phyloP scores from a whole-genome alignment of 2,329 filamentous ascomycete species.

The Penicillium frequentans region DNA sequence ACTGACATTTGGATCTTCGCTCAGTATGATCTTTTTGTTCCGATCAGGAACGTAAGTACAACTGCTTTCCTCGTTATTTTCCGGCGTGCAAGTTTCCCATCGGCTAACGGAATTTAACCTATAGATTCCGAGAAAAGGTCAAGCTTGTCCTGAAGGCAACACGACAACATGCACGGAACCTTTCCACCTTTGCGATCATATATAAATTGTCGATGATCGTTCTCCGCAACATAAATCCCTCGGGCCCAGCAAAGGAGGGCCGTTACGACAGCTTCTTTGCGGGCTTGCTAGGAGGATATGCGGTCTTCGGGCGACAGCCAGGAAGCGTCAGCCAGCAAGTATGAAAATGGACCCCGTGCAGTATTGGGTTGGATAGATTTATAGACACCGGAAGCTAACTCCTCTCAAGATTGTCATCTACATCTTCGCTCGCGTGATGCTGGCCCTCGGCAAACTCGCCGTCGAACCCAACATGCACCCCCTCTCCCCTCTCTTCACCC shows the following conservation, averaged over 20 bases:
- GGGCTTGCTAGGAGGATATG: conserved; percentile 85
- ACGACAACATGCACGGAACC: conserved; percentile 83
- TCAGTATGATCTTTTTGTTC: conserved; percentile 93
- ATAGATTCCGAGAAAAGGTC: conserved; percentile 71
- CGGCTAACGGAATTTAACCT: conserved; percentile 9
- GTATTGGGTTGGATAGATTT: background rate
- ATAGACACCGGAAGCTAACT: conserved; percentile 5
- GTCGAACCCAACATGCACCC: conserved; percentile 60
- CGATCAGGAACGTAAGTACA: conserved; percentile 74
- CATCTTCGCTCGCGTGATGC: conserved; percentile 86
- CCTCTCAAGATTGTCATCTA: conserved; percentile 84
- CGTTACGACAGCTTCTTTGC: conserved; percentile 83
- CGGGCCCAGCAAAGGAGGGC: conserved; percentile 57
- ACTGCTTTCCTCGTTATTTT: conserved; percentile 18
- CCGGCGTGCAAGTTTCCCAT: conserved; percentile 1
- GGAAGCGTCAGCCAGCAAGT: conserved; percentile 78
- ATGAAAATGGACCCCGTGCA: conserved; percentile 3
- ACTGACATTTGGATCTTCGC: conserved; percentile 5
- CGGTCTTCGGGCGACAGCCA: conserved; percentile 82
- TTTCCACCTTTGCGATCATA: conserved; percentile 84
- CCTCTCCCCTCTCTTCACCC: conserved; percentile 44
- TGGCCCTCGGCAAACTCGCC: conserved; percentile 79
- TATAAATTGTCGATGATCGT: conserved; percentile 83
- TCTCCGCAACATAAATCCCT: conserved; percentile 59
- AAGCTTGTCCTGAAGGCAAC: conserved; percentile 81